These are phyloP conservation scores for Cladophialophora psammophila DNA, from an alignment of 2,329 filamentous ascomycete species.

Conservation along the genomic window DNA sequence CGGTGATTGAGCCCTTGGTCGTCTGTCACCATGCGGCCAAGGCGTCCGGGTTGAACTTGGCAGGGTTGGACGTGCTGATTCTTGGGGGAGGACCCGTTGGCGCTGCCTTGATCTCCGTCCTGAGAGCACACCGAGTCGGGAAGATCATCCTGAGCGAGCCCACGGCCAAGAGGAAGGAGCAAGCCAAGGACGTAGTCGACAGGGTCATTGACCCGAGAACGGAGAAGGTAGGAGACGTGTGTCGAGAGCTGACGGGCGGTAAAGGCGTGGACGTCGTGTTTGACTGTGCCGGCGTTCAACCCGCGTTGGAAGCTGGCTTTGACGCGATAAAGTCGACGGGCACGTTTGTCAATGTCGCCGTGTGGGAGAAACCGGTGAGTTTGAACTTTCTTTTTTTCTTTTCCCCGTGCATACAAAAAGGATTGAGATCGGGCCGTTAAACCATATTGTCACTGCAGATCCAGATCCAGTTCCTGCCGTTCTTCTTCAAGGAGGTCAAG, in stretches of 20 bases:
- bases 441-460: slow-evolving; percentile 1
- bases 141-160: slow-evolving; percentile 32
- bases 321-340: slow-evolving; percentile 44
- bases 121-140: slow-evolving; percentile 29
- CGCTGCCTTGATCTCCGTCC: slow-evolving; percentile 23
- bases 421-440: no score
- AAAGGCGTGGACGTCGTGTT: slow-evolving; percentile 47
- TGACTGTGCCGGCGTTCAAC: slow-evolving; percentile 47
- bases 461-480: slow-evolving; percentile 21
- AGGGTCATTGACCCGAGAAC: slow-evolving; percentile 29
- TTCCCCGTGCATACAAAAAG: background rate
- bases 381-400: background rate
- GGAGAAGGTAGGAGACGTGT: slow-evolving; percentile 42
- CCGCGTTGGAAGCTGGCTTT: slow-evolving; percentile 44
- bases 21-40: slow-evolving; percentile 33
- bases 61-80: slow-evolving; percentile 29
- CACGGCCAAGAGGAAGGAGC: slow-evolving; percentile 22
- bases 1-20: slow-evolving; percentile 33
- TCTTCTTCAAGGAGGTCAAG: slow-evolving; percentile 30
- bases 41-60: slow-evolving; percentile 38
- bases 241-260: slow-evolving; percentile 42
- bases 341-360: slow-evolving; percentile 46
- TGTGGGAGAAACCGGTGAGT: slow-evolving; percentile 45
- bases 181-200: slow-evolving; percentile 24
- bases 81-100: slow-evolving; percentile 35